Percentiles rank a stretch among this genome's conserved stretches.
These are phyloP conservation scores for Diddensiella transvaalensis DNA, from an alignment of 805 yeast genomes.

Conservation along the genomic window DNA sequence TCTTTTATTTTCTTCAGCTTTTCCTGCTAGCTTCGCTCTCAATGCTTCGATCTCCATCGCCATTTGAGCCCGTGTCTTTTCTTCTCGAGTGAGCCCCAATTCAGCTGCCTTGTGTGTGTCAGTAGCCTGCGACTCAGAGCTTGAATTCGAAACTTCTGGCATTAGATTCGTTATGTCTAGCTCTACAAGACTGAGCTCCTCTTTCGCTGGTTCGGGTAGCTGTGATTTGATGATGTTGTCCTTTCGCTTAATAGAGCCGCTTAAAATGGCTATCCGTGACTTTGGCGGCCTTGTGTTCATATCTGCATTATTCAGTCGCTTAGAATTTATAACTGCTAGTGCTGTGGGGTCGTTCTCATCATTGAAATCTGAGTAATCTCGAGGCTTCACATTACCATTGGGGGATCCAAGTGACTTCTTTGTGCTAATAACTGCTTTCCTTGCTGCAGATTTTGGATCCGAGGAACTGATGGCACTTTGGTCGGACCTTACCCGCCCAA, in stretches of 20 bases:
- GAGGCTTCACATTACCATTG: not conserved
- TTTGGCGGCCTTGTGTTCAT: not conserved
- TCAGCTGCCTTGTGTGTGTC: not conserved
- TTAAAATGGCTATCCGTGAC: not conserved
- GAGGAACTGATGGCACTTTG: not conserved
- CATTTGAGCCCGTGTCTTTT: constrained; percentile 13
- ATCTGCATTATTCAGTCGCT: not conserved
- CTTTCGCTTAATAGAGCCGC: not conserved
- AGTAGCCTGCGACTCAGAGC: not conserved
- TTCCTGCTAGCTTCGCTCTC: constrained; percentile 21
- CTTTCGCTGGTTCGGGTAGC: too few relatives aligned
- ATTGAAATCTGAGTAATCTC: not conserved
- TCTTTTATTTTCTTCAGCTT: constrained; percentile 17
- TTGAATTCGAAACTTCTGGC: not conserved
- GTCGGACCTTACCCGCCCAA: not conserved
- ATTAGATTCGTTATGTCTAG: constrained; percentile 4
- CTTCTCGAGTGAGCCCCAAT: constrained; percentile 6
- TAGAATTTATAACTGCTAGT: not conserved
- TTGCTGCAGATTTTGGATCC: not conserved
- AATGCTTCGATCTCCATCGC: constrained; percentile 16
- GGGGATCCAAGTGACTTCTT: not conserved
- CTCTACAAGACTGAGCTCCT: constrained; percentile 5
- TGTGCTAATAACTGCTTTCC: not conserved
- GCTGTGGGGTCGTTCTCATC: not conserved
- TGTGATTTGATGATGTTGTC: not conserved